Percentiles rank a stretch among this genome's conserved stretches.
Evolutionary conservation across 2,329 filamentous ascomycete species (phyloP).

Genomic region (Fonsecaea nubica): DNA sequence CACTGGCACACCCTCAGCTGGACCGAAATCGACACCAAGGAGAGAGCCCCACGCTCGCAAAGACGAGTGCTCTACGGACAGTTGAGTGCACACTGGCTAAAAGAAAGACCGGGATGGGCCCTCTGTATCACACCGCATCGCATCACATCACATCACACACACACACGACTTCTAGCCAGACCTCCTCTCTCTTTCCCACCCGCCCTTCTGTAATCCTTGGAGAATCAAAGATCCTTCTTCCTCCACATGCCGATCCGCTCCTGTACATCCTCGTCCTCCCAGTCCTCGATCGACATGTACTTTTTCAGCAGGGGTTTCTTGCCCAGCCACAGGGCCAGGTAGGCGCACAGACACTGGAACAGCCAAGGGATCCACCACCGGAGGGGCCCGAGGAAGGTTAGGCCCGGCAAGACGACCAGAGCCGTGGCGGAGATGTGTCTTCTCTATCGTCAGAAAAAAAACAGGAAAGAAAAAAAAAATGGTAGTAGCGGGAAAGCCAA

Average conservation of each 20-base stretch:
- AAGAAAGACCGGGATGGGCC: too few species aligned
- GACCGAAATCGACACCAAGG: too few species aligned
- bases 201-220: too few species aligned
- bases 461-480: background rate
- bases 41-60: too few species aligned
- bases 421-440: conserved; percentile 56
- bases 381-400: conserved; percentile 28
- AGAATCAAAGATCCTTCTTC: conserved; percentile 6
- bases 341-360: conserved; percentile 24
- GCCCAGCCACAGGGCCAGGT: conserved; percentile 27
- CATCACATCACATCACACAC: too few species aligned
- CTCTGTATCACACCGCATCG: too few species aligned
- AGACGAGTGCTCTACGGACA: too few species aligned
- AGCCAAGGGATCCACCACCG: conserved; percentile 33
- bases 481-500: background rate
- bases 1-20: too few species aligned
- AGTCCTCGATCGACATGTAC: conserved; percentile 28
- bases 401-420: conserved; percentile 69
- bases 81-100: too few species aligned
- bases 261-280: conserved; percentile 24
- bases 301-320: conserved; percentile 24
- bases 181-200: too few species aligned
- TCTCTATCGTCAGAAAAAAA: background rate
- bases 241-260: conserved; percentile 9
- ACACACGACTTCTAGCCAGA: too few species aligned